Evolutionary conservation across 225 moss, liverwort and hornwort genomes (phyloP).

Genomic region (Polytrichum commune): DNA sequence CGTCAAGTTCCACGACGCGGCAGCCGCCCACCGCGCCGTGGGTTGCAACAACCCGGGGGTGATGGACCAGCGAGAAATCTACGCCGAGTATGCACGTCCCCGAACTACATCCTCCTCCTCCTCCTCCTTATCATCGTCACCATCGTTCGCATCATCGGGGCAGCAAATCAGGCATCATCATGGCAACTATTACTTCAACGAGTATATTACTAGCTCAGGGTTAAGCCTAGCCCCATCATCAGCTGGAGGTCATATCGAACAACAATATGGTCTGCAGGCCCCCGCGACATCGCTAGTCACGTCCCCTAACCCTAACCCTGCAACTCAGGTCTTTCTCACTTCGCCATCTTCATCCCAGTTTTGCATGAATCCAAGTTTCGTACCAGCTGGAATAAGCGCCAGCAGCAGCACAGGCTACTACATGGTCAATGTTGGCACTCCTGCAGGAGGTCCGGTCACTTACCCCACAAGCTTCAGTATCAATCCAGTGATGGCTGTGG

Average conservation of each 20-base stretch:
- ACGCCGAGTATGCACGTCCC: slow-evolving; percentile 41
- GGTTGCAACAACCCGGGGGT: slow-evolving; percentile 41
- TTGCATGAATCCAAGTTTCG: slow-evolving; percentile 8
- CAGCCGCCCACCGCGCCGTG: slow-evolving; percentile 42
- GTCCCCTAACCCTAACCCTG: slow-evolving; percentile 10
- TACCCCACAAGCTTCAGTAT: background rate
- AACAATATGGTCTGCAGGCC: background rate
- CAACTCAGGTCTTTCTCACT: slow-evolving; percentile 10
- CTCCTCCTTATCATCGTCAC: background rate
- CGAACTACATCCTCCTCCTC: slow-evolving; percentile 3
- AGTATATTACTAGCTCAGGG: too few species aligned
- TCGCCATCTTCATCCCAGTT: slow-evolving; percentile 10
- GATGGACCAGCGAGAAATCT: slow-evolving; percentile 39
- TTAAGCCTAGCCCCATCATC: slow-evolving; percentile 4
- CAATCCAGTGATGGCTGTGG: slow-evolving; percentile 20
- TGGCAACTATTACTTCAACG: too few species aligned
- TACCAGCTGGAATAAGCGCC: background rate
- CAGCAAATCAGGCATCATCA: too few species aligned
- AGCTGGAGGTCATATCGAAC: background rate
- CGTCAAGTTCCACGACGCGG: slow-evolving; percentile 35
- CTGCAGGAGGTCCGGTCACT: background rate
- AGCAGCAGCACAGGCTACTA: background rate
- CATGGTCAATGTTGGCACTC: background rate
- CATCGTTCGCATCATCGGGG: too few species aligned
- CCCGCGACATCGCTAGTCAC: slow-evolving; percentile 4